Conservation (phyloP, 2,329 filamentous ascomycete species). For the Coniochaeta hoffmannii region DNA sequence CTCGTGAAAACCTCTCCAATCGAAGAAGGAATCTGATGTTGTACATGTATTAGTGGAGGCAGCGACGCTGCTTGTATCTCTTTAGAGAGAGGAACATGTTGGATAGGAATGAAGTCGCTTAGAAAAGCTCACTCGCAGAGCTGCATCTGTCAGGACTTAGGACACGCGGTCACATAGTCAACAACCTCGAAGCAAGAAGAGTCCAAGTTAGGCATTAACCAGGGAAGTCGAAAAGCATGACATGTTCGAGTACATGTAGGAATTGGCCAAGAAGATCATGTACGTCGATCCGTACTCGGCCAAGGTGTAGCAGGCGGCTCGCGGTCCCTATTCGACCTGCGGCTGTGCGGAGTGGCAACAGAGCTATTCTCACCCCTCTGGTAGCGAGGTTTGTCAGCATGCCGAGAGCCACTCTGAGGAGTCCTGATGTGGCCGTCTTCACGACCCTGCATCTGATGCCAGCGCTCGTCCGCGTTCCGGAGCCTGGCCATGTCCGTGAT, state of each 20-base stretch:
- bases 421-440: neutral
- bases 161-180: too few species aligned
- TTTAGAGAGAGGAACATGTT: neutral
- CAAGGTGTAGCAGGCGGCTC: neutral
- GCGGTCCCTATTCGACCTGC: neutral
- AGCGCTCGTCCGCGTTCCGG: neutral
- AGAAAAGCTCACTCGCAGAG: neutral
- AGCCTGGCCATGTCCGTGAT: neutral
- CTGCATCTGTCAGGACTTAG: too few species aligned
- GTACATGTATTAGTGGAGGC: neutral
- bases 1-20: neutral
- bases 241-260: too few species aligned
- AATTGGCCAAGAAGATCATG: too few species aligned
- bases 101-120: neutral
- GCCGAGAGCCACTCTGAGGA: neutral
- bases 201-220: too few species aligned
- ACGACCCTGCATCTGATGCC: neutral
- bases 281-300: neutral
- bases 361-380: neutral
- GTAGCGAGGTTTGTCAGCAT: neutral
- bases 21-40: neutral
- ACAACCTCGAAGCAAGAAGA: too few species aligned
- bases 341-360: neutral
- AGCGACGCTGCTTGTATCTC: neutral
- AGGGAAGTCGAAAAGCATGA: too few species aligned